Evolutionary conservation across 2,329 filamentous ascomycete species (phyloP), one percentile per base, ranked within the genome.

Genomic region (Venturia oleaginea): DNA sequence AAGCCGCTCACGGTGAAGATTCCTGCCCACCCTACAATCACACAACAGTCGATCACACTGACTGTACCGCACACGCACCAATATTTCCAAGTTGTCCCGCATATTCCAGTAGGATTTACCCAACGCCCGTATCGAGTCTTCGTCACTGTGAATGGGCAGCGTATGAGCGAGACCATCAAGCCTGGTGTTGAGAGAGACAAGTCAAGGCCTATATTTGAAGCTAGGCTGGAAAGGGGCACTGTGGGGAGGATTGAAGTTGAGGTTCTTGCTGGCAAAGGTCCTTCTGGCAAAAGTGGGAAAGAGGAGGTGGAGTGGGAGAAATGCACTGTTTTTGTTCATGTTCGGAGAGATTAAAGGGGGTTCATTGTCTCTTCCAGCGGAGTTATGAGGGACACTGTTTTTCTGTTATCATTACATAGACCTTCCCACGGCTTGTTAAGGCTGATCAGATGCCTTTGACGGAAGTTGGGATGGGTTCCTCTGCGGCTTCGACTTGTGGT

Each of bases 201-300:
- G 59, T 79, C 81, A 66, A 85, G 85, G 67, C 86, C 87, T n/a
- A 78, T 89, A 0, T 96, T 91, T 69, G 92, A 96, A 69, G 83
- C 86, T 8, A 84, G 84, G 62, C 78, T 96, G 34, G 81, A 84
- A 32, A 82, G 84, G 1, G 91, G 91, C 7, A 77, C 86, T 64
- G 82, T 91, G 61, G 96, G 94, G 69, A 83, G 87, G 57, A 83
- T 96, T 61, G 88, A 92, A 69, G 81, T 95, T 8, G 89, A 93
- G 70, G 80, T 83, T 81, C 24, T 79, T 84, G 37, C 70, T 74
- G 71, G 84, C 81, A 66, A 76, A 81, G 43, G 77, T 80, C 0
- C 81, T 81, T 32, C 86, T 84, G 0, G 79, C 11, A 62, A 62
- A 57, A n/a, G 40, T 19, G 65, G 66, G 15, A 74, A 71, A 64